phyloP scores from a whole-genome alignment of 352 stramenopile species.

The Globisporangium ultimum region DNA sequence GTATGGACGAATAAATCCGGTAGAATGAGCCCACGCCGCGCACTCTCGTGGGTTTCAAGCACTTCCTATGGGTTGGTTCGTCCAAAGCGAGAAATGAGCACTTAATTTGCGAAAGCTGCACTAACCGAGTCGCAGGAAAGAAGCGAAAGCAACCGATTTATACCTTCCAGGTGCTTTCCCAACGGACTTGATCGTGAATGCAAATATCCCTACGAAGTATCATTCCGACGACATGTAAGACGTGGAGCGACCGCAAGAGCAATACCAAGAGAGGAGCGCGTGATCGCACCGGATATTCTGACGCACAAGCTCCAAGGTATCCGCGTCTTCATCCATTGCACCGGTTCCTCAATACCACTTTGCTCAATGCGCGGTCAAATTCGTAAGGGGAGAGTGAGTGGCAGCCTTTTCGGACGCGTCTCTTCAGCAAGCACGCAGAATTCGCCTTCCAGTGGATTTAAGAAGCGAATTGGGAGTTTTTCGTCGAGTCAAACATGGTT shows the following conservation, averaged over 20 bases:
- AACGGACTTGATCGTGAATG: conserved; percentile 33
- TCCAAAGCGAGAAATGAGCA: not conserved
- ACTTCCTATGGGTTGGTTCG: conserved; percentile 17
- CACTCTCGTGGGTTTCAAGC: conserved; percentile 25
- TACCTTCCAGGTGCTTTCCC: conserved; percentile 37
- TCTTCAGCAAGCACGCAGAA: too few species aligned
- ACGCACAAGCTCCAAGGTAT: conserved; percentile 14
- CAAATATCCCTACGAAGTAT: conserved; percentile 24
- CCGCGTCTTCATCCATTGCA: not conserved
- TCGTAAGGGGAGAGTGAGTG: too few species aligned
- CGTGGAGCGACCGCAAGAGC: not conserved
- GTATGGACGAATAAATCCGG: conserved; percentile 42
- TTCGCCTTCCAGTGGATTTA: too few species aligned
- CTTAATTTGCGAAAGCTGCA: too few species aligned
- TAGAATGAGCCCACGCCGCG: conserved; percentile 30
- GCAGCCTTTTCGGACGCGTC: too few species aligned
- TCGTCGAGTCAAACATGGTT: too few species aligned
- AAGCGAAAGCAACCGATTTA: not conserved
- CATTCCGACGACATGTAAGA: not conserved
- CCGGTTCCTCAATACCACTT: not conserved
- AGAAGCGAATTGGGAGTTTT: too few species aligned
- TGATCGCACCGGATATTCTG: conserved; percentile 25
- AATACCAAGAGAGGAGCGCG: not conserved
- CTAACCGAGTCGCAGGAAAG: not conserved
- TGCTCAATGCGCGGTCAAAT: not conserved